A percentile compares a stretch with the other conserved stretches of the same genome.
These are phyloP conservation scores for Breviolum minutum DNA, from an alignment of 73 alveolate genomes.

Conservation along the genomic window DNA sequence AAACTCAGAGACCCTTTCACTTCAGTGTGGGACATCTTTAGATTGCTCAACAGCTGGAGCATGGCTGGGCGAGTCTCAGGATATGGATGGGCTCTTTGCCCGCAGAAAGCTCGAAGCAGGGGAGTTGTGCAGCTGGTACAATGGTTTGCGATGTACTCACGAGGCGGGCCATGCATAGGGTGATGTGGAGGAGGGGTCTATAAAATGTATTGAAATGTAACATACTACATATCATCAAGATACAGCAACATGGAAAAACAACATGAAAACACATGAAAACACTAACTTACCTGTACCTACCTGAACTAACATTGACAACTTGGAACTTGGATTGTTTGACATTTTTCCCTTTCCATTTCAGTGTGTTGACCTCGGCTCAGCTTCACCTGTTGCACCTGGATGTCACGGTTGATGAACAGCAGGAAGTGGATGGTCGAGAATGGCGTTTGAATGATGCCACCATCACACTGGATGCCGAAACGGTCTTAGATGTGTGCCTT, in stretches of 20 bases:
- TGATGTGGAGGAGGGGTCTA: background rate
- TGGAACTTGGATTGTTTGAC: background rate
- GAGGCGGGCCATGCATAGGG: background rate
- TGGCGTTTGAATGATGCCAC: conserved; percentile 40
- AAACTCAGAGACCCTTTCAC: too few species aligned
- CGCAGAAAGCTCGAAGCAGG: background rate
- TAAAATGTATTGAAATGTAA: background rate
- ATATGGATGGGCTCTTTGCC: conserved; percentile 61
- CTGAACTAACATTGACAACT: background rate
- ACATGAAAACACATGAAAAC: too few species aligned
- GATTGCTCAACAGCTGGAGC: too few species aligned
- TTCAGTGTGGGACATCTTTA: too few species aligned
- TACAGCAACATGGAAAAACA: too few species aligned
- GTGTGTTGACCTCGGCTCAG: background rate
- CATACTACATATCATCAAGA: too few species aligned
- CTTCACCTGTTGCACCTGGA: background rate
- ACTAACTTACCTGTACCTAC: too few species aligned
- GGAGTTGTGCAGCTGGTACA: conserved; percentile 69
- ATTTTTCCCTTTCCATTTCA: background rate
- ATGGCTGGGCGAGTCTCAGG: background rate
- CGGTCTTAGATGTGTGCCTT: conserved; percentile 45
- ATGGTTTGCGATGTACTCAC: conserved; percentile 49
- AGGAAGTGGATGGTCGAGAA: conserved; percentile 68
- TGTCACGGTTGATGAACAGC: background rate
- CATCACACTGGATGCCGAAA: conserved; percentile 37